Evolutionary conservation across 2,329 filamentous ascomycete genomes (phyloP).

Genomic region (Gremmenia infestans): DNA sequence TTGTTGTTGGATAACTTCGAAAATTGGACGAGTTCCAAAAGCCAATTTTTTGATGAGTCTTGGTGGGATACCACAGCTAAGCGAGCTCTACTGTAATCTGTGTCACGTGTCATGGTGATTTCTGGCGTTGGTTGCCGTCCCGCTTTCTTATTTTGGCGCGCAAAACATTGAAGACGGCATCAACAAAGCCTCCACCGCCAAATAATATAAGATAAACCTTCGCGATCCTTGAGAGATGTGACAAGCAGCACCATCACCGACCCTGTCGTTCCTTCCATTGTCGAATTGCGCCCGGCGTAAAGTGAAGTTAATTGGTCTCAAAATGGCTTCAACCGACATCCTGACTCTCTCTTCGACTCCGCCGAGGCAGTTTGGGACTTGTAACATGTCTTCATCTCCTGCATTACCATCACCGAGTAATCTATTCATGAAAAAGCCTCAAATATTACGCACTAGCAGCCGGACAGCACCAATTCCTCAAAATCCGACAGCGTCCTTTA

Average conservation of each 20-base stretch:
- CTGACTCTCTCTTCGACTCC: slow-evolving; percentile 31
- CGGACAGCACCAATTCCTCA: slow-evolving; percentile 35
- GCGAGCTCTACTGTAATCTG: not conserved
- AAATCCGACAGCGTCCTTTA: slow-evolving; percentile 36
- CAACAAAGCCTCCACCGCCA: not conserved
- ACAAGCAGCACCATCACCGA: slow-evolving; percentile 7
- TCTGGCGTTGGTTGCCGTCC: not conserved
- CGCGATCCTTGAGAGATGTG: slow-evolving; percentile 5
- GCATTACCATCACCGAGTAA: slow-evolving; percentile 49
- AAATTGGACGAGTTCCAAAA: slow-evolving; percentile 6
- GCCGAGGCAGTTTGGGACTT: slow-evolving; percentile 15
- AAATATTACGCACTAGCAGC: slow-evolving; percentile 34
- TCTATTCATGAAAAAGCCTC: slow-evolving; percentile 37
- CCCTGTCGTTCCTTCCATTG: slow-evolving; percentile 23
- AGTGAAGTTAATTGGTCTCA: slow-evolving; percentile 16
- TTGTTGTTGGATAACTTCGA: slow-evolving; percentile 8
- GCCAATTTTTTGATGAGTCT: not conserved
- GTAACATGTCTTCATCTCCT: slow-evolving; percentile 28
- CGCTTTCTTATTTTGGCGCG: not conserved
- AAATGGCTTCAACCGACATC: slow-evolving; percentile 36
- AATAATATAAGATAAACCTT: not conserved
- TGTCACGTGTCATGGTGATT: slow-evolving; percentile 2
- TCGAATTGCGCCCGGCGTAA: slow-evolving; percentile 22
- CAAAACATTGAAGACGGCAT: not conserved
- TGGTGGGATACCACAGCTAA: slow-evolving; percentile 2